Evolutionary conservation across 2,329 filamentous ascomycete species (phyloP).

Genomic region (Colletotrichum sp.): DNA sequence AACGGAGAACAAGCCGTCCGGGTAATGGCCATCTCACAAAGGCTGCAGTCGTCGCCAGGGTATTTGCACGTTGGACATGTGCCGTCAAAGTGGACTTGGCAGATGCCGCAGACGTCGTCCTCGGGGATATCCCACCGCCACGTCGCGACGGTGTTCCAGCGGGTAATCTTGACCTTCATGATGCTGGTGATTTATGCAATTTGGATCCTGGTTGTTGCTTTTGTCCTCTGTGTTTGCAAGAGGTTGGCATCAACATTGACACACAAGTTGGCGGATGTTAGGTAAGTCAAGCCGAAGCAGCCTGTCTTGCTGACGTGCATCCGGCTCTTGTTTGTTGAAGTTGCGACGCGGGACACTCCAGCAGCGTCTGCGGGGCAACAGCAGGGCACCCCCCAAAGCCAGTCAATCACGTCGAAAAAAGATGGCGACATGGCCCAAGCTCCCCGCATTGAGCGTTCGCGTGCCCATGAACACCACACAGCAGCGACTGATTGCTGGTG

Average conservation of each 20-base stretch:
- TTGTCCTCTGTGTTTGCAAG: neutral
- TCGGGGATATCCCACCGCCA: conserved; percentile 99
- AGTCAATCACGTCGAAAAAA: conserved; percentile 11
- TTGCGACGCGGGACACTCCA: neutral
- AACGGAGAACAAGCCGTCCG: too few species aligned
- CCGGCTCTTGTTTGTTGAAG: conserved; percentile 7
- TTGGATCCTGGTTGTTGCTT: neutral
- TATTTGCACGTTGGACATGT: conserved; percentile 99
- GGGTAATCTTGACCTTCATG: conserved; percentile 96
- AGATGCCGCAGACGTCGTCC: conserved; percentile 98
- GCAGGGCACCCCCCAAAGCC: neutral
- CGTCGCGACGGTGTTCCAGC: conserved; percentile 93
- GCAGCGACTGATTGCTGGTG: neutral
- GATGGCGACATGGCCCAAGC: conserved; percentile 27
- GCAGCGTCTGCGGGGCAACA: neutral
- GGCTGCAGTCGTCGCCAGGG: conserved; percentile 91
- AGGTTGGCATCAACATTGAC: neutral
- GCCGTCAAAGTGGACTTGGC: conserved; percentile 95
- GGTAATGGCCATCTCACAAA: conserved; percentile 65
- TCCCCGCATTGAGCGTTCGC: conserved; percentile 22
- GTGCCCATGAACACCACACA: neutral
- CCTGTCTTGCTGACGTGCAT: neutral
- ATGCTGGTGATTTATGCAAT: conserved; percentile 14
- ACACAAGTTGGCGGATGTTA: neutral
- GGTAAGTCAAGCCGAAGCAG: neutral